These are phyloP conservation scores for Albizia julibrissin DNA, from an alignment of 306 rosid species.

Conservation along the genomic window DNA sequence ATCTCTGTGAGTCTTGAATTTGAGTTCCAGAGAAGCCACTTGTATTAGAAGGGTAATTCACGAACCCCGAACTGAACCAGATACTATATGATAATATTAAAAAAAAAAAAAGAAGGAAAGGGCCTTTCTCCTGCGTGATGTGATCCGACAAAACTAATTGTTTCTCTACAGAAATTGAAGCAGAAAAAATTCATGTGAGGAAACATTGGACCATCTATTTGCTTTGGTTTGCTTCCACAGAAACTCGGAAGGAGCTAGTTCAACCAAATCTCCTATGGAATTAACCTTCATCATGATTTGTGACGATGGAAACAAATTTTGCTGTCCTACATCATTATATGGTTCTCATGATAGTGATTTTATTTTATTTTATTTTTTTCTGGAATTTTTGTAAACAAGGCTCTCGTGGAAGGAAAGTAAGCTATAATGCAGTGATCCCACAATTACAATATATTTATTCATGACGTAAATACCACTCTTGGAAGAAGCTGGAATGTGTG, in stretches of 20 bases:
- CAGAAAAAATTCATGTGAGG: not conserved
- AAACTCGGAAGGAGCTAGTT: not conserved
- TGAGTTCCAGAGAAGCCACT: too few species aligned
- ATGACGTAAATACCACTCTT: not conserved
- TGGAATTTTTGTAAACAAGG: not conserved
- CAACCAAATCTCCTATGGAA: not conserved
- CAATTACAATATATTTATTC: not conserved
- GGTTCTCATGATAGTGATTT: not conserved
- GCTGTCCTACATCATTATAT: not conserved
- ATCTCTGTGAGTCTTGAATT: too few species aligned
- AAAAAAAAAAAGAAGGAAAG: too few species aligned
- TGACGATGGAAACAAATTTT: not conserved
- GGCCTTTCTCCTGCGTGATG: not conserved
- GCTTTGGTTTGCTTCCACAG: not conserved
- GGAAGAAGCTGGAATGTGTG: not conserved
- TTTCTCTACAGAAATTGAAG: not conserved
- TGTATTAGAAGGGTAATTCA: too few species aligned
- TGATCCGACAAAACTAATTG: not conserved
- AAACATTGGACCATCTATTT: not conserved
- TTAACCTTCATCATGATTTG: not conserved
- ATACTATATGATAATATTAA: too few species aligned
- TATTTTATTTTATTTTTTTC: not conserved
- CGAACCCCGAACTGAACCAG: fast-evolving
- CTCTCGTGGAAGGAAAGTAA: not conserved
- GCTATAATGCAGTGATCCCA: not conserved